Conservation (phyloP, 2,329 filamentous ascomycete genomes). For the Paecilomyces sp. region DNA sequence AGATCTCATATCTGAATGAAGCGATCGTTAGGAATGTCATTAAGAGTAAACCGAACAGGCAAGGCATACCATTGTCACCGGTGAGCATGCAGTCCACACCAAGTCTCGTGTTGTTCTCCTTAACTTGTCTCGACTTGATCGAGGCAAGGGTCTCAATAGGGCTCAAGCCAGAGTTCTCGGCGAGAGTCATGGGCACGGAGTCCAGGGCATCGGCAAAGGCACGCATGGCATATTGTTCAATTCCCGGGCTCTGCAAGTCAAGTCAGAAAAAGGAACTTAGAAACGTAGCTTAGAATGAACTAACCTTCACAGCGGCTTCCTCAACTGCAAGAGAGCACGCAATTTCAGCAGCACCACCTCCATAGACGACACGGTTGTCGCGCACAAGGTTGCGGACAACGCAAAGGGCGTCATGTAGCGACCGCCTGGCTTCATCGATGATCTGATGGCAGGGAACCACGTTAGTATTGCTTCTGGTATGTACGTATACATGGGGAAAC, state of each 20-base stretch:
- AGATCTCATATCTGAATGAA: slow-evolving; percentile 76
- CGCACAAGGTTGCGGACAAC: slow-evolving; percentile 93
- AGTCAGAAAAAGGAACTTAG: slow-evolving; percentile 5
- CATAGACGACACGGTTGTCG: slow-evolving; percentile 96
- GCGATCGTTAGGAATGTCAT: slow-evolving; percentile 5
- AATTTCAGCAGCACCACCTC: slow-evolving; percentile 92
- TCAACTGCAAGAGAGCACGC: slow-evolving; percentile 95
- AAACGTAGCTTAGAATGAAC: slow-evolving; percentile 4
- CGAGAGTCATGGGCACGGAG: slow-evolving; percentile 86
- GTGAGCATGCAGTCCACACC: slow-evolving; percentile 98
- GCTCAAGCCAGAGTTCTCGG: slow-evolving; percentile 93
- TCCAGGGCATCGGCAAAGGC: slow-evolving; percentile 95
- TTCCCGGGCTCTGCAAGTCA: slow-evolving; percentile 64
- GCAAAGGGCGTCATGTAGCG: slow-evolving; percentile 92
- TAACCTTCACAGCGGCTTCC: slow-evolving; percentile 76
- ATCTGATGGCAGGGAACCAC: slow-evolving; percentile 53
- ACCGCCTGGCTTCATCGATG: slow-evolving; percentile 97
- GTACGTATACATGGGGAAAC: slow-evolving; percentile 19
- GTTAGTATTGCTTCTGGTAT: slow-evolving; percentile 3
- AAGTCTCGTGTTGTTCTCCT: slow-evolving; percentile 69
- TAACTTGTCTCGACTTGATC: slow-evolving; percentile 94
- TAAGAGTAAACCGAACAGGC: not conserved
- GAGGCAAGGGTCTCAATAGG: slow-evolving; percentile 91
- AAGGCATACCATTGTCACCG: slow-evolving; percentile 67
- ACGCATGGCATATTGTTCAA: slow-evolving; percentile 98